Evolutionary conservation across 2,329 filamentous ascomycete genomes (phyloP), one percentile per base, ranked within the genome.

Genomic region (Colletotrichum tropicale): DNA sequence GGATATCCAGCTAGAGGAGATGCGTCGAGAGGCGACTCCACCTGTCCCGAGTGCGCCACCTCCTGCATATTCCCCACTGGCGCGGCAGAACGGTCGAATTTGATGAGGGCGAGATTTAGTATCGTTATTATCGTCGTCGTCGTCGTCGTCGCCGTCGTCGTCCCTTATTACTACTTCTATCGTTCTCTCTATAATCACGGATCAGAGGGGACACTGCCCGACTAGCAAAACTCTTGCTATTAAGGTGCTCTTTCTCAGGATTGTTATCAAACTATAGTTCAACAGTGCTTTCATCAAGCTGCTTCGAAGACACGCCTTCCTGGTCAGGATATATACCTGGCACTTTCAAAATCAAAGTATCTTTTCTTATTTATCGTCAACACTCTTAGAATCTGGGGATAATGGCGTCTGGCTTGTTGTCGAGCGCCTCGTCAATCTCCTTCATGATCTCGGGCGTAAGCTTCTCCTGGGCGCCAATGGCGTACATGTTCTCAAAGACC

Each of bases 401-500:
- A 36, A 88, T 78, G 79, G 78, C 85, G 72, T 87, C 86, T 4
- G 90, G 90, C 85, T 91, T 92, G 81, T 93, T 93, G 77, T 87
- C 86, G 66, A 92, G 81, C 67, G 92, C 87, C 52, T 85, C 85
- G 76, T 93, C 91, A 81, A 93, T 93, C 85, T 92, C 88, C 15
- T 85, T 84, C 84, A 93, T 81, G 67, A 93, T 86, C 81, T 91
- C 90, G 0, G 88, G 87, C 7, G 91, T 93, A 80, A 93, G 82
- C 84, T 89, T 89, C 70, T 91, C 88, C 28, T 91, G 82, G 12
- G 87, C 84, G 15, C 82, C 84, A 13, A 93, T 78, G 3, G 92
- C 90, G 80, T 85, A 84, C 64, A 91, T 83, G 79, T 91, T 92
- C 83, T 93, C 91, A 71, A 89, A 89, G 60, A 93, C 86, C 86